These are phyloP conservation scores for Lipomyces sp. DNA, from an alignment of 805 yeast genomes.

Conservation along the genomic window DNA sequence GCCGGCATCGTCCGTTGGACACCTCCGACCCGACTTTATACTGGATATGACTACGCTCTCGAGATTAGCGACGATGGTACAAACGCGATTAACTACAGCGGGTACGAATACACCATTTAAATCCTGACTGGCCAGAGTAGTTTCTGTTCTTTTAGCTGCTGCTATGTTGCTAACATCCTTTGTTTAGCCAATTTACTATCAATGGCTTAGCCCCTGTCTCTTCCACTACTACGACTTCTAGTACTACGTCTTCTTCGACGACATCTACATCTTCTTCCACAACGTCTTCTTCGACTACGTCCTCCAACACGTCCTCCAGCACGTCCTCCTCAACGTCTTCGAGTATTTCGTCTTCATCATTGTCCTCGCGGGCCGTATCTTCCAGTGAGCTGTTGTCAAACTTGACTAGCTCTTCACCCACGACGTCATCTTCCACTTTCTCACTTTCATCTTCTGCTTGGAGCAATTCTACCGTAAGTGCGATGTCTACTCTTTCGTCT, in stretches of 20 bases:
- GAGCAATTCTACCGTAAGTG: too few relatives aligned
- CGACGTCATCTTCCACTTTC: neutral
- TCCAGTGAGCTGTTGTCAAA: too few relatives aligned
- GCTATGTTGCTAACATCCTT: neutral
- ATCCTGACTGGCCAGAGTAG: neutral
- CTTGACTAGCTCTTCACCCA: neutral
- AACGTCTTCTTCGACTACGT: too few relatives aligned
- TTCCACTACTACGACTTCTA: conserved; percentile 1
- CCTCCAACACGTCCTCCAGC: neutral
- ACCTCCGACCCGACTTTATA: conserved; percentile 35
- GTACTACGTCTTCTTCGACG: neutral
- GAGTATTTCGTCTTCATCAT: neutral
- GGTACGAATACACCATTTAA: conserved; percentile 27
- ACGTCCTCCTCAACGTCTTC: neutral
- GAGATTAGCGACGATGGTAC: conserved; percentile 36
- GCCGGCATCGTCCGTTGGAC: conserved; percentile 41
- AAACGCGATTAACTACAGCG: conserved; percentile 39
- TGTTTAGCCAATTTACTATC: conserved; percentile 14
- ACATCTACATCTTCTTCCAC: neutral
- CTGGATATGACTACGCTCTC: conserved; percentile 38
- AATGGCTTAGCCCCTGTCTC: conserved; percentile 3
- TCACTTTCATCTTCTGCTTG: too few relatives aligned
- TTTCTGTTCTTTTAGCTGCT: too few relatives aligned
- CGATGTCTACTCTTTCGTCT: too few relatives aligned
- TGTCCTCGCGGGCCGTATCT: too few relatives aligned